phyloP scores from a whole-genome alignment of 75 land plant species.

The Picea glauca region DNA sequence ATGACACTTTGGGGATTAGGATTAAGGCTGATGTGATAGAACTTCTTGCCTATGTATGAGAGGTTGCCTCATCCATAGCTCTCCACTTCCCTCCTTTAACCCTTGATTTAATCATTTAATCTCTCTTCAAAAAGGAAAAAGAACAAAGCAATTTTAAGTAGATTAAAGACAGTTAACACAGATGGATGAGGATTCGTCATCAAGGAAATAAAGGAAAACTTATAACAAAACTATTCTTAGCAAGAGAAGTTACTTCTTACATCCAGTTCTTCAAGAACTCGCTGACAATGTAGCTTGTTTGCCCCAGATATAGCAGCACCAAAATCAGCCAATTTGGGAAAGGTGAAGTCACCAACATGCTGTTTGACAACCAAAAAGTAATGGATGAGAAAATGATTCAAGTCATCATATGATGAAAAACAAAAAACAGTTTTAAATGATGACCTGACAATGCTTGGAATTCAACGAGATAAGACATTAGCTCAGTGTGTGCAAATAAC shows the following conservation, averaged over 20 bases:
- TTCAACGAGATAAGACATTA: background rate
- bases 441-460: background rate
- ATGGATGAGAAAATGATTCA: background rate
- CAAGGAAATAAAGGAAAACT: too few relatives aligned
- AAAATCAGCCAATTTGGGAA: slow-evolving; percentile 88
- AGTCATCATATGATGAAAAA: background rate
- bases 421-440: background rate
- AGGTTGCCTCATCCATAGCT: too few relatives aligned
- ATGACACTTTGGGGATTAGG: too few relatives aligned
- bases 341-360: slow-evolving; percentile 44
- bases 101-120: too few relatives aligned
- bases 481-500: background rate
- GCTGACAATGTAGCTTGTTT: slow-evolving; percentile 74
- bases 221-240: too few relatives aligned
- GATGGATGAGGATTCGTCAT: too few relatives aligned
- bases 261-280: slow-evolving; percentile 90
- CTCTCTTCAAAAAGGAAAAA: too few relatives aligned
- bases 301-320: slow-evolving; percentile 94
- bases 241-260: slow-evolving; percentile 21
- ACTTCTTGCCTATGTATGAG: too few relatives aligned
- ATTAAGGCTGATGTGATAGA: too few relatives aligned
- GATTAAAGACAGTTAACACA: too few relatives aligned
- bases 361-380: background rate
- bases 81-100: too few relatives aligned
- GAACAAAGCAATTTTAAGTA: too few relatives aligned